Evolutionary conservation across 805 yeast species (phyloP), one percentile per base, ranked within the genome.

Genomic region (Candida morakotiae): DNA sequence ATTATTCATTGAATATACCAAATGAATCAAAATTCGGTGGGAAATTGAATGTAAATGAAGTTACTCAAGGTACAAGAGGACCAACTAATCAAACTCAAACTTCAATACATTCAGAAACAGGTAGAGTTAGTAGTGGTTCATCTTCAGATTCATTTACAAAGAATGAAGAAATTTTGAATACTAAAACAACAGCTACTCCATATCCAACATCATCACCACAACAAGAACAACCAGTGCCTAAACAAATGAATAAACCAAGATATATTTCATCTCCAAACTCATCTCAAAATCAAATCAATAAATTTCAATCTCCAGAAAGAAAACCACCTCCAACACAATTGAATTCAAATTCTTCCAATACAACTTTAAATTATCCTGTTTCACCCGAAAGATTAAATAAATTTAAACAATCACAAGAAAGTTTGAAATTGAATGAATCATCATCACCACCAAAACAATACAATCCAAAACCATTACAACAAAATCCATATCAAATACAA

Each of bases 201-300:
- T 23, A 34, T 26, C 44, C 41, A 28, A 7, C 39, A 15, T 2
- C 11, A n/a, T 22, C 35, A 19, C 39, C 26, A 10, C 28, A 18
- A 7, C 29, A 20, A 13, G 10, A 9, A 24, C 27, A 24, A 24
- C 27, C 9, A 24, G 10, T 13, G n/a, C 15, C 6, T 4, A n/a
- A 26, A 26, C 28, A 4, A n/a, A 14, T 13, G 5, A 45, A 47
- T 30, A 55, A 50, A 43, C 68, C 67, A 14, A 51, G 55, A 34
- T 58, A 52, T 30, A 63, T 64, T 15, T 43, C 55, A 16, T 54
- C 64, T 8, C 69, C 67, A 9, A 56, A 53, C 44, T 41, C 48
- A 23, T 46, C 58, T 2, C 67, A 58, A 37, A 58, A 58, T 34
- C 55, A 53, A 33, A 10, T 28, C 11, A 30, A 26, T 23, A 23